Conservation (phyloP, 768 basidiomycete genomes). For the Pleurotus ostreatus region DNA sequence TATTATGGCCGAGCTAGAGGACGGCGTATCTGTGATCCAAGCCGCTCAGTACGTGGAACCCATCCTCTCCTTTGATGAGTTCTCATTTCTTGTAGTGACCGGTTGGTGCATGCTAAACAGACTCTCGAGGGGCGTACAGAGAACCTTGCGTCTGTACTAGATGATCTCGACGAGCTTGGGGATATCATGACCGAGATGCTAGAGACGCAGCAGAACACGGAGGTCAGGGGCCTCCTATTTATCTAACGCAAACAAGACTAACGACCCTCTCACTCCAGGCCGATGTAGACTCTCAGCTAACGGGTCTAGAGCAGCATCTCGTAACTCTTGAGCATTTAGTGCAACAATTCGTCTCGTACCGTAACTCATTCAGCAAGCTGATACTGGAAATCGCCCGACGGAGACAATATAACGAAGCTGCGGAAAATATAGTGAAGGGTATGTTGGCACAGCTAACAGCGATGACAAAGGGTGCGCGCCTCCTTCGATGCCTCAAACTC, state of each 20-base stretch:
- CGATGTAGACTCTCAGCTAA: constrained; percentile 50
- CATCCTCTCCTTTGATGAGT: background rate
- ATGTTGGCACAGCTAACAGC: constrained; percentile 63
- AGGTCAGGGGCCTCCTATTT: constrained; percentile 40
- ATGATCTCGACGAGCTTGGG: constrained; percentile 72
- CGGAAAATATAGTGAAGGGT: constrained; percentile 58
- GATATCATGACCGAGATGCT: constrained; percentile 81
- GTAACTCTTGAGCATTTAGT: constrained; percentile 60
- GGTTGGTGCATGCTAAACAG: constrained; percentile 41
- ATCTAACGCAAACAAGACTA: background rate
- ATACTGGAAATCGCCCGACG: constrained; percentile 71
- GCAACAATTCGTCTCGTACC: constrained; percentile 64
- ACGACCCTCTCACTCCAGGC: constrained; percentile 25
- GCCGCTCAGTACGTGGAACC: constrained; percentile 46
- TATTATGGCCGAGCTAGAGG: constrained; percentile 72
- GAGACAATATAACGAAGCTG: constrained; percentile 59
- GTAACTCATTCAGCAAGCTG: constrained; percentile 69
- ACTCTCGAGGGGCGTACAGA: constrained; percentile 43
- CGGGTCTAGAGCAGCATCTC: constrained; percentile 56
- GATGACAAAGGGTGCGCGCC: constrained; percentile 60
- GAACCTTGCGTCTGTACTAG: constrained; percentile 44
- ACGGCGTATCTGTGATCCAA: constrained; percentile 48
- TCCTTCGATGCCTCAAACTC: background rate
- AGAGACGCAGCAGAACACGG: constrained; percentile 59
- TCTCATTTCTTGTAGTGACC: constrained; percentile 36